Percentiles rank a stretch among this genome's conserved stretches.
Conservation (phyloP, 768 basidiomycete species). For the Podaxis carcinomalis region DNA sequence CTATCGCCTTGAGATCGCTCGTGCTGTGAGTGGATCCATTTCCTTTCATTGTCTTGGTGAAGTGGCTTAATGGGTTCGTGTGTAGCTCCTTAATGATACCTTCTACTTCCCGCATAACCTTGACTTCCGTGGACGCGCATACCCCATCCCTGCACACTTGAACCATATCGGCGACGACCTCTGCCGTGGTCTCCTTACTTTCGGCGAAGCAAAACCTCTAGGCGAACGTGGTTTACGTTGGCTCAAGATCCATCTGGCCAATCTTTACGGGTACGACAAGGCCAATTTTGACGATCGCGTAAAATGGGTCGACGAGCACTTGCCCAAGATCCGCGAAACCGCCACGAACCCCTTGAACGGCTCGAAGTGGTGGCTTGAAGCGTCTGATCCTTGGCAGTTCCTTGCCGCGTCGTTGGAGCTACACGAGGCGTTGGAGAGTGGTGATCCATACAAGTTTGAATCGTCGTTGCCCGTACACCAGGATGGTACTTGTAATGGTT, state of each 20-base stretch:
- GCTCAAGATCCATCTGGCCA: constrained; percentile 94
- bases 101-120: constrained; percentile 95
- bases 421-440: constrained; percentile 69
- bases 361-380: constrained; percentile 82
- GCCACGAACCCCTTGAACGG: constrained; percentile 78
- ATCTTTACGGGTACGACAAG: constrained; percentile 93
- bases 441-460: constrained; percentile 55
- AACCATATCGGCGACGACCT: constrained; percentile 96
- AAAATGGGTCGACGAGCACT: constrained; percentile 62
- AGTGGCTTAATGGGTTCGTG: not conserved
- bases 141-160: constrained; percentile 93
- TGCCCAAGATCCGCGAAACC: constrained; percentile 79
- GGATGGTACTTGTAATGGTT: constrained; percentile 96
- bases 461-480: constrained; percentile 91
- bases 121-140: constrained; percentile 96
- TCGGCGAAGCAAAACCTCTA: constrained; percentile 75
- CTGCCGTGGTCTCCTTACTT: constrained; percentile 79
- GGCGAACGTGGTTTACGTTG: constrained; percentile 84
- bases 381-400: constrained; percentile 98
- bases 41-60: not conserved
- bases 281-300: constrained; percentile 92
- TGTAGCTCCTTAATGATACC: constrained; percentile 77
- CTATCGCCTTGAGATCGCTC: constrained; percentile 95
- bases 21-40: constrained; percentile 55
- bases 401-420: constrained; percentile 91